Conservation (phyloP, 306 rosid species). For the Trifolium repens region DNA sequence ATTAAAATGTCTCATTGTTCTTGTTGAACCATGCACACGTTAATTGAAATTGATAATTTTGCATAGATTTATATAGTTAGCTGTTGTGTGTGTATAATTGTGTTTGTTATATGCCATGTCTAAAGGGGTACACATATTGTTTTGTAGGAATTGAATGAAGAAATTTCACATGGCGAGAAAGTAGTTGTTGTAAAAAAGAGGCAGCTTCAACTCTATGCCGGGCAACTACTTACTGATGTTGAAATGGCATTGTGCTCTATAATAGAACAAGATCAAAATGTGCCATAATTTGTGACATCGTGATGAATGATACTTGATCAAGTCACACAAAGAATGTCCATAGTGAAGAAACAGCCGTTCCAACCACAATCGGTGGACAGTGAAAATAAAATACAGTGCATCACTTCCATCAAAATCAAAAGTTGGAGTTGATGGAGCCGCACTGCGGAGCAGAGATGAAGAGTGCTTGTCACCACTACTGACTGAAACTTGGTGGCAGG, state of each 20-base stretch:
- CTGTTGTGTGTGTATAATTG: slow-evolving; percentile 15
- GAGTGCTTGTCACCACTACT: slow-evolving; percentile 4
- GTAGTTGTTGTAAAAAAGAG: slow-evolving; percentile 76
- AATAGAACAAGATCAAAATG: slow-evolving; percentile 53
- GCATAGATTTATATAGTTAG: slow-evolving; percentile 15
- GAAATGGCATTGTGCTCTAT: slow-evolving; percentile 72
- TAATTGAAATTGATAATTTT: slow-evolving; percentile 30
- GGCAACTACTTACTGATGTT: slow-evolving; percentile 82
- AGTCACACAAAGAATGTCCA: slow-evolving; percentile 8
- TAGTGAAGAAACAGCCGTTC: slow-evolving; percentile 24
- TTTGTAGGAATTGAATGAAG: slow-evolving; percentile 73
- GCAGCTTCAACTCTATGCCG: slow-evolving; percentile 83
- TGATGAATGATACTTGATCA: slow-evolving; percentile 15
- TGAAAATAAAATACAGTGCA: slow-evolving; percentile 5
- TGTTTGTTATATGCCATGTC: slow-evolving; percentile 20
- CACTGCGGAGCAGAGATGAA: slow-evolving; percentile 27
- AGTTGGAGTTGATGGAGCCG: slow-evolving; percentile 32
- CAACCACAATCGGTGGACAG: slow-evolving; percentile 11
- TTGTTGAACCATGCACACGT: slow-evolving; percentile 20
- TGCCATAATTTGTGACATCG: slow-evolving; percentile 8
- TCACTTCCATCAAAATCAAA: slow-evolving; percentile 1
- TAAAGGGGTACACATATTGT: slow-evolving; percentile 1
- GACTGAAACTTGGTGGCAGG: slow-evolving; percentile 15
- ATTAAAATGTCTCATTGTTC: slow-evolving; percentile 26
- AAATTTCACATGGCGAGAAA: slow-evolving; percentile 53